Evolutionary conservation across 1,284 basidiomycete species (phyloP), one percentile per base, ranked within the genome.

Genomic region (Agaricales sp.): DNA sequence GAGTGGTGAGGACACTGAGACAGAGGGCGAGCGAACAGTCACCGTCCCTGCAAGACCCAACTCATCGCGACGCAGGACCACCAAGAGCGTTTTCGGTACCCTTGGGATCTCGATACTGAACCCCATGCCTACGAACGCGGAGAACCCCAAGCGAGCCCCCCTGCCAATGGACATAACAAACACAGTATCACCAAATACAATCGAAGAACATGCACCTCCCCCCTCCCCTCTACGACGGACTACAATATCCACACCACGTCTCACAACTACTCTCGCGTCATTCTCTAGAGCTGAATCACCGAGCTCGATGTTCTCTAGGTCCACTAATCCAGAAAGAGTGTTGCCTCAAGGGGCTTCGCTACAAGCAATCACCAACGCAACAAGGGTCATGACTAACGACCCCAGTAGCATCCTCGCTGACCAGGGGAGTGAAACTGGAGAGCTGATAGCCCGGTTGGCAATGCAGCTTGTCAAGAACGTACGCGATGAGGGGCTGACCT

Each of bases 321-420:
- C 57, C 57, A 1, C 55, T 55, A 3, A 49, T 58, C 21, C 57
- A 67, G 46, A 41, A 4, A 41, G 8, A 4, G 65, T 63, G 19
- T 61, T 61, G 2, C 62, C 63, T 3, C 85, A 86, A 59, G 82
- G 82, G 2, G 61, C 79, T 0, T 74, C 80, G 0, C 58, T 91
- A 4, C 76, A 76, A n/a, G 87, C 88, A 0, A 87, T 91, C 50
- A 74, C 77, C n/a, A 80, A 88, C 50, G 87, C 87, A 0, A 91
- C 85, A n/a, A 80, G 92, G 1, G 84, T 94, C 30, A 87, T 94
- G 80, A 89, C 87, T 0, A 74, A 81, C 2, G 89, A 90, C 56
- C 78, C 88, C 0, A 68, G 73, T 11, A 89, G 87, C 52, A 79
- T 93, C 48, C 73, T 93, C 2, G 69, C 75, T 1, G 81, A 87